These are phyloP conservation scores for Boletus subcaerulescens DNA, from an alignment of 768 basidiomycete genomes.

Conservation along the genomic window DNA sequence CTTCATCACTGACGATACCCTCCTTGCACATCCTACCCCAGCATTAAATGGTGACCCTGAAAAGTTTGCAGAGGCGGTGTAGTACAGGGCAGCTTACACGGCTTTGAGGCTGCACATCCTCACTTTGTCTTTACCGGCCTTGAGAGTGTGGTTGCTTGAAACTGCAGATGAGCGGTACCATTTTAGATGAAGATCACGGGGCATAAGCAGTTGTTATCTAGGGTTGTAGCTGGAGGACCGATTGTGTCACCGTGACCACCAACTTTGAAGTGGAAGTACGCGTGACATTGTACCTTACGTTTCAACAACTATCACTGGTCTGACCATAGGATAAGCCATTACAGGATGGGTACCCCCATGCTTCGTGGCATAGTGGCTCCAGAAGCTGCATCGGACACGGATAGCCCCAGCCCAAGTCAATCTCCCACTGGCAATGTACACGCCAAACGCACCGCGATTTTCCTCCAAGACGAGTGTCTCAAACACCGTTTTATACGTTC, in stretches of 20 bases:
- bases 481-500: conserved; percentile 78
- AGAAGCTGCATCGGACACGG: background rate
- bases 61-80: conserved; percentile 14
- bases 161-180: conserved; percentile 8
- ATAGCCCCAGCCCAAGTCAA: background rate
- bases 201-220: no score
- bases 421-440: background rate
- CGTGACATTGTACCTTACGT: no score
- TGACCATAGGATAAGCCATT: no score
- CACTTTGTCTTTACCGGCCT: background rate
- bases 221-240: no score
- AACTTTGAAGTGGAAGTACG: no score
- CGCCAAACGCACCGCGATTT: conserved; percentile 30
- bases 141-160: conserved; percentile 6
- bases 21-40: background rate
- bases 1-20: background rate
- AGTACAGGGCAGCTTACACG: conserved; percentile 4
- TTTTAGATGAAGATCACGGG: no score
- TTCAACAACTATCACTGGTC: no score
- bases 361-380: background rate
- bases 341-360: background rate
- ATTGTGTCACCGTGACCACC: no score
- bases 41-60: conserved; percentile 12
- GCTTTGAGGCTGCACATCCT: conserved; percentile 12
- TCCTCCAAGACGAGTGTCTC: conserved; percentile 70